Evolutionary conservation across 2,329 filamentous ascomycete species (phyloP).

Genomic region (Xylaria sp.): DNA sequence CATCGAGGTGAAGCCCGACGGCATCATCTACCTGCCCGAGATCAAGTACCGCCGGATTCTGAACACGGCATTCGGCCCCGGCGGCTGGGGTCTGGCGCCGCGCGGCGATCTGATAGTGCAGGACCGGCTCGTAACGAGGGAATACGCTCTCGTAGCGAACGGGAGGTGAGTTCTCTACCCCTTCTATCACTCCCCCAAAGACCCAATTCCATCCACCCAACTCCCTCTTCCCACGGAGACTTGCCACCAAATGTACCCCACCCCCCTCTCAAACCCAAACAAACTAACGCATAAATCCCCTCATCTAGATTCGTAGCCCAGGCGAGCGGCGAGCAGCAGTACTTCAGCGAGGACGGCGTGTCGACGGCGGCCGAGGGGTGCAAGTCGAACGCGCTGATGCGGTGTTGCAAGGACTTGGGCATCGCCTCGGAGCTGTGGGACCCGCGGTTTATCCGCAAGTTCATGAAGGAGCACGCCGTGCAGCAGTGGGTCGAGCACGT

Average conservation of each 20-base stretch:
- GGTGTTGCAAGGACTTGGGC: slow-evolving; percentile 97
- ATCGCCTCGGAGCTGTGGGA: slow-evolving; percentile 97
- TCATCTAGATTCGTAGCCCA: slow-evolving; percentile 79
- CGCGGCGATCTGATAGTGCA: slow-evolving; percentile 84
- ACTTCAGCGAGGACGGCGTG: slow-evolving; percentile 87
- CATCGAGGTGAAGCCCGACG: slow-evolving; percentile 97
- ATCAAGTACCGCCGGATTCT: slow-evolving; percentile 96
- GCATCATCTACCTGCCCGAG: slow-evolving; percentile 93
- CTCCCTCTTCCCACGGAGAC: background rate
- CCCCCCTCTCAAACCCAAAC: background rate
- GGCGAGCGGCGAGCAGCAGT: slow-evolving; percentile 91
- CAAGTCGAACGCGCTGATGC: slow-evolving; percentile 97
- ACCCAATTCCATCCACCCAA: background rate
- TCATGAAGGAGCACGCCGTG: slow-evolving; percentile 74
- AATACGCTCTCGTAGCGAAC: slow-evolving; percentile 89
- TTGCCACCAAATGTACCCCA: background rate
- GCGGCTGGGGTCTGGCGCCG: slow-evolving; percentile 93
- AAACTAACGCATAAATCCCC: slow-evolving; percentile 15
- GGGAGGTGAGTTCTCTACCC: slow-evolving; percentile 70
- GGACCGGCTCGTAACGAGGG: slow-evolving; percentile 80
- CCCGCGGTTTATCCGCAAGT: slow-evolving; percentile 84
- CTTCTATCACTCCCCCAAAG: too few species aligned
- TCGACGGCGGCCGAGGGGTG: slow-evolving; percentile 95
- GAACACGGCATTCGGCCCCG: slow-evolving; percentile 90
- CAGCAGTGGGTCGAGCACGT: slow-evolving; percentile 92